Base-by-base conservation (phyloP, 805 yeast genomes). In the Candida succiphila region DNA sequence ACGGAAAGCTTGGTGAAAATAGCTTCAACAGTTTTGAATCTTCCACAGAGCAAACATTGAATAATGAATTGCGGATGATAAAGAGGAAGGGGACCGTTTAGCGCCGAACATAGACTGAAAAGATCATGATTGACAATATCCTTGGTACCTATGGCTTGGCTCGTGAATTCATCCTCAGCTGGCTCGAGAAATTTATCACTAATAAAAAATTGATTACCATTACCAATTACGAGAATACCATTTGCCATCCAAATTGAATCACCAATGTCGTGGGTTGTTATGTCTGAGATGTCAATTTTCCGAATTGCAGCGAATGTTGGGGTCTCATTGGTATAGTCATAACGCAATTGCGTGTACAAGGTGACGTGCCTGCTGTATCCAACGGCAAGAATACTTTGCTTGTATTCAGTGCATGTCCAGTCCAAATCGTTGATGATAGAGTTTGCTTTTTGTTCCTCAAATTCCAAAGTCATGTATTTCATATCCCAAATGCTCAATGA, bases 11-110 rank as follows among this genome's bases (percentile, higher is more conserved):
- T 56, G 10, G 70, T 57, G 15, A 89, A 47, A 1, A 88, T 63
- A 25, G 64, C 67, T 39, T 73, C 67, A 2, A 75, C 88, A 2
- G 74, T 48, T 9, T 60, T 57, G 12, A 69, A 41, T 40, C 78
- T 75, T 19, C 77, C 78, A 42, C 74, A 69, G 45, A 80, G 76
- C 15, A 88, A 52, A 4, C 78, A 61, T 52, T 88, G 95, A 29
- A 86, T 77, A 31, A 88, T 54, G 34, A 85, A 69, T 52, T 87
- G 95, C 0, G 97, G 97, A 48, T 89, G 96, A 45, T 84, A 88
- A 1, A 86, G 58, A 0, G 96, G 96, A 13, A 89, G 54, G 0
- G 94, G 92, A 22, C 96, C 96, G 57, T 88, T 88, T 35, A 88
- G 58, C 4, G 87, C 78, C 13, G 84, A 62, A 32, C 80, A 82